Conservation (phyloP, 257 asterid species). For the Penstemon barbatus region DNA sequence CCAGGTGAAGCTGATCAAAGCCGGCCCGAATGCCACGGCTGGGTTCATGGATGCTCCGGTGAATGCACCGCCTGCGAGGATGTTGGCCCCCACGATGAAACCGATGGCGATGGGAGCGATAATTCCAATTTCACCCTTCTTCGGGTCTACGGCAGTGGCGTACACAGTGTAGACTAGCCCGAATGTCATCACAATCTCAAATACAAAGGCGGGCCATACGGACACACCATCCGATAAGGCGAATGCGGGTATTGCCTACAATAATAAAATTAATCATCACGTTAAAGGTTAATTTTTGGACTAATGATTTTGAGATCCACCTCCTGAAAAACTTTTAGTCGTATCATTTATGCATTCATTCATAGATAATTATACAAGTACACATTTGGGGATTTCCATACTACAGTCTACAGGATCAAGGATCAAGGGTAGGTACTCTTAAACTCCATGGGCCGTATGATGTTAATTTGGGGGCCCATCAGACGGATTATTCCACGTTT, state of each 20-base stretch:
- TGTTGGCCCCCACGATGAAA: slow-evolving; percentile 70
- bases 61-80: slow-evolving; percentile 70
- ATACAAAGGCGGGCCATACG: slow-evolving; percentile 54
- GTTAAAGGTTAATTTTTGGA: too few relatives aligned
- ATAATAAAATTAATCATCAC: background rate
- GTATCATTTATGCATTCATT: too few relatives aligned
- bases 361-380: too few relatives aligned
- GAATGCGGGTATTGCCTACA: slow-evolving; percentile 38
- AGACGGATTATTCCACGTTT: too few relatives aligned
- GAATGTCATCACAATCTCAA: slow-evolving; percentile 78
- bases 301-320: too few relatives aligned
- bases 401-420: too few relatives aligned
- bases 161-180: slow-evolving; percentile 80
- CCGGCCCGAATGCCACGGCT: slow-evolving; percentile 76
- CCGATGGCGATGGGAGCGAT: slow-evolving; percentile 75
- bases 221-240: slow-evolving; percentile 40
- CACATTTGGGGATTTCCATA: too few relatives aligned
- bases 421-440: too few relatives aligned
- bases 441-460: too few relatives aligned
- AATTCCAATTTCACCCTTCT: slow-evolving; percentile 61
- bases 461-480: too few relatives aligned
- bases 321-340: too few relatives aligned
- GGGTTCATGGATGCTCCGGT: slow-evolving; percentile 91
- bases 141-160: slow-evolving; percentile 77
- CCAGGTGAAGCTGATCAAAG: slow-evolving; percentile 63